These are phyloP conservation scores for Fraxinus platypoda DNA, from an alignment of 305 asterid genomes.

Conservation along the genomic window DNA sequence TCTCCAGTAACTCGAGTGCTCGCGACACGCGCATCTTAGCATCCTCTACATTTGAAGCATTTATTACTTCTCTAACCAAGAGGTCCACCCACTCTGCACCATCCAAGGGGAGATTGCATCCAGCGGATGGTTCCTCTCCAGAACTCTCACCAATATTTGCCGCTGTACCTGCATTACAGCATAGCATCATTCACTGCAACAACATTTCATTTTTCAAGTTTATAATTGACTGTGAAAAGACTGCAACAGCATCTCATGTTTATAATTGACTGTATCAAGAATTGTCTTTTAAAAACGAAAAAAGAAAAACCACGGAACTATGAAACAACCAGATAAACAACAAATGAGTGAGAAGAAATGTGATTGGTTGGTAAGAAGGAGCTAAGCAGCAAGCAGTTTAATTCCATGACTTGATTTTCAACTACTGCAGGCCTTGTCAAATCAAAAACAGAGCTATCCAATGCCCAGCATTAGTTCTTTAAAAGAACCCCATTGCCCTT, in stretches of 20 bases:
- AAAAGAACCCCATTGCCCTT: not conserved
- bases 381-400: not conserved
- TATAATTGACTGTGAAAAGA: not conserved
- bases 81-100: conserved; percentile 95
- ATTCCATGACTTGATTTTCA: not conserved
- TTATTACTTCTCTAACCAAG: conserved; percentile 75
- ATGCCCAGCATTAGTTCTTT: not conserved
- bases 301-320: not conserved
- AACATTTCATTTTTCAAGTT: not conserved
- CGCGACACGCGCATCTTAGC: conserved; percentile 85
- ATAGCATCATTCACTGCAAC: conserved; percentile 6
- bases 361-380: not conserved
- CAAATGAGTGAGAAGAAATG: not conserved
- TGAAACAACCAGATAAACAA: conserved; percentile 2
- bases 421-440: not conserved
- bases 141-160: conserved; percentile 40
- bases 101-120: conserved; percentile 46
- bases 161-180: conserved; percentile 29
- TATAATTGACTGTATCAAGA: not conserved
- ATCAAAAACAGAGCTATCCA: conserved; percentile 4
- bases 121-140: conserved; percentile 43
- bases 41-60: conserved; percentile 70
- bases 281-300: not conserved
- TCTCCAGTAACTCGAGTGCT: conserved; percentile 86
- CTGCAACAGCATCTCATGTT: not conserved